A percentile compares a stretch with the other conserved stretches of the same genome.
Evolutionary conservation across 352 stramenopile genomes (phyloP).

Genomic region (Aphanomyces stellatus): DNA sequence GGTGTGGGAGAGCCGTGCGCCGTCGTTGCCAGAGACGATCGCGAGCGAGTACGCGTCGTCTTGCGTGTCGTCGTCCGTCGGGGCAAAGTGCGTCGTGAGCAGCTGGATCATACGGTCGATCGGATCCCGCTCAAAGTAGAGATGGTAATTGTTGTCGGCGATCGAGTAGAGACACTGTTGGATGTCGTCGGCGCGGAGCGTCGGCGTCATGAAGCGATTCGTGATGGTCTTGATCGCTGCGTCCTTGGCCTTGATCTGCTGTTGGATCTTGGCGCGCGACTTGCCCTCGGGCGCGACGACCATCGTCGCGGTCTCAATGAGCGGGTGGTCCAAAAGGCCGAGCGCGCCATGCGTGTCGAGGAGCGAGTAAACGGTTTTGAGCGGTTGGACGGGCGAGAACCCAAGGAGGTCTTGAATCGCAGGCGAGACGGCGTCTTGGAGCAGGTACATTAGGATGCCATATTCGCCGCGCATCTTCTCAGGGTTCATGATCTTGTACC

Average conservation of each 20-base stretch:
- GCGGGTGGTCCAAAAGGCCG: conserved; percentile 71
- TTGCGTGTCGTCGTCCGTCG: conserved; percentile 40
- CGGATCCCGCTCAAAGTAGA: conserved; percentile 95
- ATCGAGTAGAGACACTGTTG: conserved; percentile 32
- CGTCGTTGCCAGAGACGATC: conserved; percentile 89
- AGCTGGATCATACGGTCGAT: conserved; percentile 94
- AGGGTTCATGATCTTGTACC: conserved; percentile 98
- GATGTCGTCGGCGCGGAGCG: conserved; percentile 16
- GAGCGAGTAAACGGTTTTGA: conserved; percentile 88
- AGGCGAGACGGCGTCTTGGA: conserved; percentile 85
- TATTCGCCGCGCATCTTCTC: conserved; percentile 97
- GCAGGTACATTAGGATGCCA: conserved; percentile 92
- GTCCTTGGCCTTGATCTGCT: conserved; percentile 91
- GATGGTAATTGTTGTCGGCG: conserved; percentile 43
- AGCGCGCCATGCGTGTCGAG: conserved; percentile 62
- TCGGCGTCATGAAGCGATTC: conserved; percentile 43
- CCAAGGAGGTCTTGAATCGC: conserved; percentile 79
- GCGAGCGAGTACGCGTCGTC: conserved; percentile 76
- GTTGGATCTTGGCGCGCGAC: conserved; percentile 81
- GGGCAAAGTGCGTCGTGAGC: conserved; percentile 76
- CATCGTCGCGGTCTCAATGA: conserved; percentile 91
- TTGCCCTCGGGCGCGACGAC: conserved; percentile 91
- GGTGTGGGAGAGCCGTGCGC: conserved; percentile 91
- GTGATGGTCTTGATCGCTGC: conserved; percentile 83
- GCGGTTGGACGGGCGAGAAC: conserved; percentile 70